Evolutionary conservation across 1,139 yeast species (phyloP), one percentile per base, ranked within the genome.

Genomic region (Suhomyces atakaporum): DNA sequence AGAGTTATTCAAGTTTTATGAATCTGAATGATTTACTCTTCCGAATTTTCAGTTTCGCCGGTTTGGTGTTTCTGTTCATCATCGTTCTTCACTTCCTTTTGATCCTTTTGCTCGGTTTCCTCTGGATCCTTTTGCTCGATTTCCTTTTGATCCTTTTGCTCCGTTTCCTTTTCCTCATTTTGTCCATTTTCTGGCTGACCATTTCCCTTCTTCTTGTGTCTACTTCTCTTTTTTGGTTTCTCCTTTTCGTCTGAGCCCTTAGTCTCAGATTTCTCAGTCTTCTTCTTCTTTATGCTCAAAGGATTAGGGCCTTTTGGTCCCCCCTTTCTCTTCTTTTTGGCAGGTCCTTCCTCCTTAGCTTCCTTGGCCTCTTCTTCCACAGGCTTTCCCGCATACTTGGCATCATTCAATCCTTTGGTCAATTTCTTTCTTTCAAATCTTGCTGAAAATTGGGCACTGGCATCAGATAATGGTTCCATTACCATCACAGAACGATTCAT

Each of bases 401-500:
- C 62, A 46, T 75, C 80, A 52, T 90, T 90, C 54, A 92, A 73
- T 0, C 97, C 97, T 18, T 73, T 77, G 4, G 77, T 77, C 34
- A 92, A 69, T 54, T 94, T 92, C 26, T 70, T 68, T 5, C 63
- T 57, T 58, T 92, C 98, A 32, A 74, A 66, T 23, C 60, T 53
- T 27, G 63, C 62, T 28, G 86, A 80, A 23, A 73, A 76, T 35
- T 65, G 63, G 12, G 74, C 71, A 31, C 94, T 84, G 8, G 85
- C 85, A 29, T 75, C 77, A 34, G 95, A 84, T 47, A 90, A 67
- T 10, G 96, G 96, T 60, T 92, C 99, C 94, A 92, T 82, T 29
- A 92, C 82, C 92, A 92, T 86, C 15, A 94, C 98, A 1, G 96
- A 80, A 45, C 96, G 73, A 54, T 85, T 84, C 77, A 92, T 80